Conservation (phyloP, 441 rosid genomes). For the Geranium incanum region DNA sequence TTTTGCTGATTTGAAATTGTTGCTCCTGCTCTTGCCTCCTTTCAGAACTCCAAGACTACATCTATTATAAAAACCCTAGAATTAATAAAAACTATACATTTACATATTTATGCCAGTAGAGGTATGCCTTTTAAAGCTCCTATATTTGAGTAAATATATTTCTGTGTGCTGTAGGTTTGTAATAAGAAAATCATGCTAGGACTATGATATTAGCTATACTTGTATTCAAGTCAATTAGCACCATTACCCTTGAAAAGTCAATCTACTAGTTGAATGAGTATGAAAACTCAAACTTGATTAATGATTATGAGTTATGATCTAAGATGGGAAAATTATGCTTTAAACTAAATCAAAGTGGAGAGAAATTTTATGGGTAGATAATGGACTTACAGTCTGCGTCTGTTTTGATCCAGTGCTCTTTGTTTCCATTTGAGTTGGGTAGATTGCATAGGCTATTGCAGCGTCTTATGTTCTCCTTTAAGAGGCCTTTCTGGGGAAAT, state of each 20-base stretch:
- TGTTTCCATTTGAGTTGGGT: conserved; percentile 48
- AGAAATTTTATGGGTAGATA: neutral
- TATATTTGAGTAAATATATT: neutral
- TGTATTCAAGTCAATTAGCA: neutral
- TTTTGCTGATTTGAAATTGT: conserved; percentile 12
- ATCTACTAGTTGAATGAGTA: neutral
- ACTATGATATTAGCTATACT: neutral
- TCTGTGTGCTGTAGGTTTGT: neutral
- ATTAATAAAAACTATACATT: neutral
- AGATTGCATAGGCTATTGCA: conserved; percentile 44
- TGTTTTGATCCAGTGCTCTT: conserved; percentile 65
- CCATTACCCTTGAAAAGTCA: neutral
- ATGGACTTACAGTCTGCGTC: conserved; percentile 42
- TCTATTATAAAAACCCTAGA: conserved; percentile 32
- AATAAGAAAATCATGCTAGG: neutral
- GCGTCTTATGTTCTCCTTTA: conserved; percentile 29
- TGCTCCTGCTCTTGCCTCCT: conserved; percentile 15
- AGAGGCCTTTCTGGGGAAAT: conserved; percentile 29
- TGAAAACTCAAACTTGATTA: neutral
- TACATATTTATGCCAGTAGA: neutral
- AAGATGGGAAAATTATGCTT: neutral
- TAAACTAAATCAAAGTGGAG: neutral
- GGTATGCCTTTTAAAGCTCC: neutral
- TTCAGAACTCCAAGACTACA: conserved; percentile 65
- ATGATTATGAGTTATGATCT: neutral